Evolutionary conservation across 148 eudicot genomes (phyloP).

Genomic region (Amaranthus hypochondriacus): DNA sequence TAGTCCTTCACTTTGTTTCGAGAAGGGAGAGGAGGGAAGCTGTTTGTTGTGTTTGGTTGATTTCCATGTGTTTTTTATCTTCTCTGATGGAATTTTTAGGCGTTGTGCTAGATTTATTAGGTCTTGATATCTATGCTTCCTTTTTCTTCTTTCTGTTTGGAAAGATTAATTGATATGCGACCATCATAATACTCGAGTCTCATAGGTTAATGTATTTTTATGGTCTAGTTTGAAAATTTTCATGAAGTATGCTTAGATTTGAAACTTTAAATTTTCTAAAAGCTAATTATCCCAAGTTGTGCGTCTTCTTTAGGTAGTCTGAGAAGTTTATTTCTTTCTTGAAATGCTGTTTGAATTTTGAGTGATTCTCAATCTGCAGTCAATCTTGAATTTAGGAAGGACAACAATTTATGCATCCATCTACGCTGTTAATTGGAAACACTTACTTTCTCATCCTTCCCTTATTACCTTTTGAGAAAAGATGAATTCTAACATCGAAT

Average conservation of each 20-base stretch:
- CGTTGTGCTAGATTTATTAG: neutral
- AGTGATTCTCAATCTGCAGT: no score
- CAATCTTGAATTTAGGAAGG: no score
- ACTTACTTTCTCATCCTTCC: no score
- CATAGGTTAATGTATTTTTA: neutral
- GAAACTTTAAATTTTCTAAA: neutral
- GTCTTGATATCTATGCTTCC: neutral
- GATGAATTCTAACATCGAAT: no score
- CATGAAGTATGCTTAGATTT: no score
- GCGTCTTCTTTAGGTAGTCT: no score
- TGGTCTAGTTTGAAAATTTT: neutral
- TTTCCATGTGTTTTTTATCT: neutral
- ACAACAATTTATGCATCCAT: no score
- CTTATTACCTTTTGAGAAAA: no score
- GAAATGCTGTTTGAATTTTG: no score
- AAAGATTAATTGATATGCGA: no score
- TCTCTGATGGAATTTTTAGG: neutral
- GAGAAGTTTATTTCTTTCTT: constrained; percentile 9
- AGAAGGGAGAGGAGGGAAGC: neutral
- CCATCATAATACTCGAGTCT: neutral
- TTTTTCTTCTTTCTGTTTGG: neutral
- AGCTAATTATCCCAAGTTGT: neutral
- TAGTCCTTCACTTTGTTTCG: no score
- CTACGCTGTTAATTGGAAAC: no score
- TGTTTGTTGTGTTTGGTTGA: neutral